These are phyloP conservation scores for Chrysoporthe cubensis DNA, from an alignment of 2,329 filamentous ascomycete genomes.

Conservation along the genomic window DNA sequence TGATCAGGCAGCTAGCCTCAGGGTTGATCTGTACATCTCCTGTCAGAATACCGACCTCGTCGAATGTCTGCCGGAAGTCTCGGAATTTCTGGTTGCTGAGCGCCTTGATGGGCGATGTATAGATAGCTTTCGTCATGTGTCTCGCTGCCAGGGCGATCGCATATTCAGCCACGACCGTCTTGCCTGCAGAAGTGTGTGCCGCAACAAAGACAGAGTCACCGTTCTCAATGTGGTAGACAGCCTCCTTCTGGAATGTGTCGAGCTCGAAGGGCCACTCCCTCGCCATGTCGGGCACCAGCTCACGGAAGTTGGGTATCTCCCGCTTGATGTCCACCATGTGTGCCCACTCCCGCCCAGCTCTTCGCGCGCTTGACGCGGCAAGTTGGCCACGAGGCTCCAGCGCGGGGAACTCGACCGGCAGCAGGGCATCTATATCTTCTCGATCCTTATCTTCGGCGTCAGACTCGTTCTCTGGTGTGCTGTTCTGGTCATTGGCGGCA, in stretches of 20 bases:
- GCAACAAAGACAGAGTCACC: slow-evolving; percentile 98
- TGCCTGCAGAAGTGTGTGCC: slow-evolving; percentile 95
- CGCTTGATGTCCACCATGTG: slow-evolving; percentile 97
- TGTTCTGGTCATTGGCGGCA: slow-evolving; percentile 23
- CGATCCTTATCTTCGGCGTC: slow-evolving; percentile 49
- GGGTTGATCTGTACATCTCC: slow-evolving; percentile 98
- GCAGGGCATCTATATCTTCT: slow-evolving; percentile 78
- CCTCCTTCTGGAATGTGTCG: slow-evolving; percentile 98
- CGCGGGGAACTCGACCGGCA: slow-evolving; percentile 92
- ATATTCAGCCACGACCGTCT: slow-evolving; percentile 98
- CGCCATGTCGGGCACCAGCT: slow-evolving; percentile 95
- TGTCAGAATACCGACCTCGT: slow-evolving; percentile 95
- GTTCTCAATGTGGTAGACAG: slow-evolving; percentile 94
- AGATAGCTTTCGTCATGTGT: slow-evolving; percentile 99
- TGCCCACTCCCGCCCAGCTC: slow-evolving; percentile 87
- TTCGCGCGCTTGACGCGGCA: slow-evolving; percentile 70
- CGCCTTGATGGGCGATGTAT: slow-evolving; percentile 98
- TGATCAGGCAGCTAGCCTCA: slow-evolving; percentile 96
- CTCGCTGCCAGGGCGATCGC: slow-evolving; percentile 95
- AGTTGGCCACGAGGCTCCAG: slow-evolving; percentile 82
- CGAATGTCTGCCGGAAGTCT: slow-evolving; percentile 87
- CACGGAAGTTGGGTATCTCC: slow-evolving; percentile 90
- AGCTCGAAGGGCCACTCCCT: slow-evolving; percentile 96
- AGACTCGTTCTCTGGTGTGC: slow-evolving; percentile 38
- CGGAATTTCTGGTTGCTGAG: slow-evolving; percentile 98